A percentile compares a stretch with the other conserved stretches of the same genome.
Evolutionary conservation across 352 stramenopile genomes (phyloP).

Genomic region (Phytopythium vexans): DNA sequence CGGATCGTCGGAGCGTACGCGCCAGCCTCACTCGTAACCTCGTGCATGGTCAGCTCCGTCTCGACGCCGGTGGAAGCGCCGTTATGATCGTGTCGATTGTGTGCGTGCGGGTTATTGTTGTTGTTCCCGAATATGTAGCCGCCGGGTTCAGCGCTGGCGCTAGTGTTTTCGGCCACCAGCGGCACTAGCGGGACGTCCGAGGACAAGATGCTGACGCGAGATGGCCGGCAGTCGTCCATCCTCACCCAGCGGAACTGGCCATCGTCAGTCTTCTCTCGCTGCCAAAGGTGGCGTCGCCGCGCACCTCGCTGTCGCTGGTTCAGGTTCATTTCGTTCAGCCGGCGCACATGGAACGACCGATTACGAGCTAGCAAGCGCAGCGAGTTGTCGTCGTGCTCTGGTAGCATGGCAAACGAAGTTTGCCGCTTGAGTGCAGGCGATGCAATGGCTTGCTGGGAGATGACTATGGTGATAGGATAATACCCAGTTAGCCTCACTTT

Average conservation of each 20-base stretch:
- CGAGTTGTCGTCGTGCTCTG: conserved; percentile 20
- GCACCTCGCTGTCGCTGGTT: conserved; percentile 75
- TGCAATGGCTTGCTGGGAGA: conserved; percentile 54
- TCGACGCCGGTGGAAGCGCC: conserved; percentile 32
- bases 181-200: conserved; percentile 19
- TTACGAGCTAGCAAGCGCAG: conserved; percentile 52
- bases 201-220: conserved; percentile 60
- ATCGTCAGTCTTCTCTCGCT: conserved; percentile 66
- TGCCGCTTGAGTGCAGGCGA: conserved; percentile 18
- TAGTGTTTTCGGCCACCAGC: conserved; percentile 6
- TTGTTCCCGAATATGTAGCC: conserved; percentile 34
- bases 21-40: conserved; percentile 26
- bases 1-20: conserved; percentile 52
- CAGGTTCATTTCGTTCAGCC: conserved; percentile 78
- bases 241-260: conserved; percentile 79
- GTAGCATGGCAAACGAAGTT: conserved; percentile 24
- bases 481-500: too few species aligned
- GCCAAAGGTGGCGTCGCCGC: conserved; percentile 71
- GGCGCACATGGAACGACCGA: conserved; percentile 74
- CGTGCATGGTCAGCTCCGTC: conserved; percentile 69
- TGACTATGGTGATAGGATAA: conserved; percentile 25
- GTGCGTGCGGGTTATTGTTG: conserved; percentile 5
- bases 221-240: conserved; percentile 61
- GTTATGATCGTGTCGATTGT: conserved; percentile 2
- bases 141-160: conserved; percentile 19